These are phyloP conservation scores for Ophiosphaerella narmari DNA, from an alignment of 2,329 filamentous ascomycete genomes.

Conservation along the genomic window DNA sequence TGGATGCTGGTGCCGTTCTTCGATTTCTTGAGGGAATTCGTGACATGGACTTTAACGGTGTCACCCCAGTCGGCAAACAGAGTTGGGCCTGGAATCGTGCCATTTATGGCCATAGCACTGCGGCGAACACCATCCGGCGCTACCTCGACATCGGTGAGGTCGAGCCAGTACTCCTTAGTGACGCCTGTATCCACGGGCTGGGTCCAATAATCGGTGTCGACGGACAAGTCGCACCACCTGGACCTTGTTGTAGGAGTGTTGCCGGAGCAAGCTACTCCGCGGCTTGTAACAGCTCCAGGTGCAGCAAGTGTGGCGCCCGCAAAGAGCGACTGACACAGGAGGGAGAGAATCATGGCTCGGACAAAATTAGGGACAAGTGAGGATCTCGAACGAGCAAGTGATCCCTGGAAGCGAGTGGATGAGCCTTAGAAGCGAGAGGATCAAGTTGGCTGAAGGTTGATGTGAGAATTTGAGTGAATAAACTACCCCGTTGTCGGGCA, in stretches of 20 bases:
- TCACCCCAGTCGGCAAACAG: conserved; percentile 50
- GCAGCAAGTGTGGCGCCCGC: not conserved
- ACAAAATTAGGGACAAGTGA: too few species aligned
- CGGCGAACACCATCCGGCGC: conserved; percentile 60
- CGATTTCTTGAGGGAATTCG: conserved; percentile 31
- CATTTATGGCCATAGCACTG: conserved; percentile 47
- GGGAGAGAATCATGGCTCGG: not conserved
- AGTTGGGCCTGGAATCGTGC: conserved; percentile 51
- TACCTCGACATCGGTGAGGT: conserved; percentile 49
- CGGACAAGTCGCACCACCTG: conserved; percentile 55
- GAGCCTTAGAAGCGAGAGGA: too few species aligned
- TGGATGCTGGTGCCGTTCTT: conserved; percentile 40
- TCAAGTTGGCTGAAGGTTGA: too few species aligned
- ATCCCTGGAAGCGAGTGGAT: too few species aligned
- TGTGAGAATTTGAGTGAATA: too few species aligned
- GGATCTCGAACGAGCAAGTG: too few species aligned
- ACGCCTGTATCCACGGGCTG: conserved; percentile 59
- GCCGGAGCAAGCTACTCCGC: conserved; percentile 28
- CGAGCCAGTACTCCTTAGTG: conserved; percentile 55
- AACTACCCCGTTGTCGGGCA: too few species aligned
- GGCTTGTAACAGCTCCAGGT: not conserved
- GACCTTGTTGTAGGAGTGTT: conserved; percentile 37
- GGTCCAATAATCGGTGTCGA: conserved; percentile 59
- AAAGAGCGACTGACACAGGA: conserved; percentile 3
- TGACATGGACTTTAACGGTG: conserved; percentile 45